phyloP scores from a whole-genome alignment of 129 eudicot species.

The Flaveria brownii region DNA sequence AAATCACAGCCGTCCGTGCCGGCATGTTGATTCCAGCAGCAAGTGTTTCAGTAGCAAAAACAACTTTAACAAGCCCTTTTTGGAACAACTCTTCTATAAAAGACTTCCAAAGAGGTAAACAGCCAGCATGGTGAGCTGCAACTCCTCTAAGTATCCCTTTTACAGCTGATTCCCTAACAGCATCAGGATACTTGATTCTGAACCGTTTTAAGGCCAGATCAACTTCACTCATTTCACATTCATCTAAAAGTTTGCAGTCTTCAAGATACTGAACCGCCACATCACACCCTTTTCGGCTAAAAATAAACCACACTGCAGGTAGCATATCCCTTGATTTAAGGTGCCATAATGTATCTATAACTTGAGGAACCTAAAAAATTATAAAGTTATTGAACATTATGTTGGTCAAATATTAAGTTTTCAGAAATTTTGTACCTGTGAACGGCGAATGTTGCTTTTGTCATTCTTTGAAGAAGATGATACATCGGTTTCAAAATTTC shows the following conservation, averaged over 20 bases:
- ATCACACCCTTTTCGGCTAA: constrained; percentile 99
- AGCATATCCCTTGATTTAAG: constrained; percentile 81
- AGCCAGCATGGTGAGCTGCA: constrained; percentile 98
- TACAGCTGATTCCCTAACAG: constrained; percentile 81
- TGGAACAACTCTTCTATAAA: constrained; percentile 94
- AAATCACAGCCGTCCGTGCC: constrained; percentile 93
- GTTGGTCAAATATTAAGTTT: not conserved
- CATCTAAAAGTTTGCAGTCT: constrained; percentile 70
- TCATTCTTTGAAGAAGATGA: constrained; percentile 73
- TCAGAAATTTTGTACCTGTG: constrained; percentile 55
- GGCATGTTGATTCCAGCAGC: constrained; percentile 99
- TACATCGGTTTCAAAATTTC: constrained; percentile 51
- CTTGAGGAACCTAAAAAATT: constrained; percentile 80
- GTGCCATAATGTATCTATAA: constrained; percentile 78
- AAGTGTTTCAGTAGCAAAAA: constrained; percentile 97
- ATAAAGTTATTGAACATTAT: constrained; percentile 1
- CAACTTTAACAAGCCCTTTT: constrained; percentile 85
- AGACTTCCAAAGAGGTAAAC: constrained; percentile 96
- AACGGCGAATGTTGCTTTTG: constrained; percentile 58
- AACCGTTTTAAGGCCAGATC: constrained; percentile 81
- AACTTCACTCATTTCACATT: constrained; percentile 78
- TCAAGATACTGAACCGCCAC: constrained; percentile 90
- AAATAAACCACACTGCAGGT: constrained; percentile 97
- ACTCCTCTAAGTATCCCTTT: constrained; percentile 89
- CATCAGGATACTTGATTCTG: constrained; percentile 81